Evolutionary conservation across 2,329 filamentous ascomycete species (phyloP).

Genomic region (Fusarium albidum): DNA sequence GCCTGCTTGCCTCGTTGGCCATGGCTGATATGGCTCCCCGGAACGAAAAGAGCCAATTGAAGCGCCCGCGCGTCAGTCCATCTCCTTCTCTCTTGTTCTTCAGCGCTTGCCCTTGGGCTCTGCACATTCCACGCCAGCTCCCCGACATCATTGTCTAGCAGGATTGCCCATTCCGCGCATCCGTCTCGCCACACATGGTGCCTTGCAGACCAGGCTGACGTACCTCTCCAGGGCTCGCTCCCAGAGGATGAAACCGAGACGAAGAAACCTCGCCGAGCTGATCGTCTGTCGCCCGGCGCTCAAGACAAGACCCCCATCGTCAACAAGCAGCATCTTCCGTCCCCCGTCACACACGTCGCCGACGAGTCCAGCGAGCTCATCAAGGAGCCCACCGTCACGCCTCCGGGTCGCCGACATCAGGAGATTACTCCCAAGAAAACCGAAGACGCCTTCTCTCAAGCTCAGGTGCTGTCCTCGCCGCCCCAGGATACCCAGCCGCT

Average conservation of each 20-base stretch:
- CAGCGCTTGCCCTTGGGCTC: slow-evolving; percentile 2
- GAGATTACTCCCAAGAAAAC: slow-evolving; percentile 61
- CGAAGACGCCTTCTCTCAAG: slow-evolving; percentile 56
- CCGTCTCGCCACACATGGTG: slow-evolving; percentile 20
- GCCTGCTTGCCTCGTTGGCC: slow-evolving; percentile 16
- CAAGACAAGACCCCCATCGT: slow-evolving; percentile 66
- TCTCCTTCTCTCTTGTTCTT: slow-evolving; percentile 13
- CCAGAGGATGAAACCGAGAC: slow-evolving; percentile 70
- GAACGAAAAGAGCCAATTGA: slow-evolving; percentile 83
- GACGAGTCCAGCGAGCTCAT: slow-evolving; percentile 66
- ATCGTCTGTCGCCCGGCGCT: slow-evolving; percentile 69
- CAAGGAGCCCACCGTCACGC: slow-evolving; percentile 77
- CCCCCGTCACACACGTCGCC: slow-evolving; percentile 74
- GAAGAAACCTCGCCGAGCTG: slow-evolving; percentile 86
- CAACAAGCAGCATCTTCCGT: slow-evolving; percentile 76
- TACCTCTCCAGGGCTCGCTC: slow-evolving; percentile 64
- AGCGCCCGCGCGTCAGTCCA: slow-evolving; percentile 76
- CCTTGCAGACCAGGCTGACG: slow-evolving; percentile 33
- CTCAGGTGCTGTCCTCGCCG: slow-evolving; percentile 62
- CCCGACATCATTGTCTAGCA: slow-evolving; percentile 9
- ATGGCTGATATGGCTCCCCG: slow-evolving; percentile 63
- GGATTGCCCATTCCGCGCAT: slow-evolving; percentile 12
- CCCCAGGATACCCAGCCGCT: slow-evolving; percentile 70
- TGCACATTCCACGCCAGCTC: not conserved
- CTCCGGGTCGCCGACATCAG: slow-evolving; percentile 67